Base-by-base conservation (phyloP, 2,329 filamentous ascomycete genomes). In the Aspergillus sp. region DNA sequence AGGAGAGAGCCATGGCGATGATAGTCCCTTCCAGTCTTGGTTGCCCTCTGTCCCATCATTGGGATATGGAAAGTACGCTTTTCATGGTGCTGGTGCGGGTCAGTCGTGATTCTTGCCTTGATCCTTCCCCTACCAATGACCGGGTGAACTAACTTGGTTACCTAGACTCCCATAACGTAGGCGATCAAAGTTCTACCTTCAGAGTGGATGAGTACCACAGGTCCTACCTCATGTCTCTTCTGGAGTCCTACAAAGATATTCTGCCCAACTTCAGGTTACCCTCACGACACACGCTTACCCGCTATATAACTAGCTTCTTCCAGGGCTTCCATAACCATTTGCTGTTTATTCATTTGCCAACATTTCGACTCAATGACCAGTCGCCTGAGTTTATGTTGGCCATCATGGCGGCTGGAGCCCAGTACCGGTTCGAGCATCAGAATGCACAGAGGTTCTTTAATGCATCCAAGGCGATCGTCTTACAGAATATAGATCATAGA, bases 11-110 rank as follows among this genome's bases (percentile, higher is more conserved):
- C 32, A 36, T 55, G 5, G 11, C 16, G 56, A 54, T 24, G 45
- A 52, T 10, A 55, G 32, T 11, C 53, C 53, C 11, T 59, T 59
- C 49, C 36, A 47, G 3, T 39, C 53, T 24, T 59, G 53, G 57
- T 42, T 59, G 36, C 53, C 57, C 12, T 59, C 57, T 36, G 57
- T 49, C 20, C 57, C 39, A 24, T 47, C 45, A 11, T 47, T 47
- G 45, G 45, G 26, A 2, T 24, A 51, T 5, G 49, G 26, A 9
- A 6, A 14, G 22, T 24, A 51, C 24, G 24, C 49, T 51, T n/a
- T 24, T 22, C 49, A 51, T 51, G 20, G 26, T 51, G 16, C 26
- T n/a, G 26, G 11, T 29, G 20, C 16, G 26, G 7, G 29, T 11
- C 24, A 10, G 20, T 24, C 16, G 45, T 6, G 16, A 24, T 47